Base-by-base conservation (phyloP, 1,284 basidiomycete species). In the Thecaphora thlaspeos region DNA sequence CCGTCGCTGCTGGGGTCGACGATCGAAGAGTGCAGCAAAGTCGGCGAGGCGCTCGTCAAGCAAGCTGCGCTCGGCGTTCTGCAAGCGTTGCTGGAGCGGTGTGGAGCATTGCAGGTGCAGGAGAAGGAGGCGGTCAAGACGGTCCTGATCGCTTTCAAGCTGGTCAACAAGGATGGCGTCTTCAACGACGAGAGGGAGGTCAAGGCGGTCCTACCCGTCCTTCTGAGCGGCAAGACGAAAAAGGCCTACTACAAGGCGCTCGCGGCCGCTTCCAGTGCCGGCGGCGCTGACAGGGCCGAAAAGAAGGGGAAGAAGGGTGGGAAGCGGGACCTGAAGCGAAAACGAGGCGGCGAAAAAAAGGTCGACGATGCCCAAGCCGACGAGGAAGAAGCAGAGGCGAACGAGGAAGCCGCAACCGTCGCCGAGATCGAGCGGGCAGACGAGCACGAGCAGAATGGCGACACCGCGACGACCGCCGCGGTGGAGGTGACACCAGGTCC, bases 61-160 rank as follows among this genome's bases (percentile, higher is more conserved):
- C 56, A 64, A 36, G 43, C 56, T 32, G 56, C 60, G 61, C 41
- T 60, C 8, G 56, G 56, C 2, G 52, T 53, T 36, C 17, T 64
- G 4, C 53, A 56, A 17, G 61, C 61, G 19, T 23, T 47, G 4
- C 53, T 64, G 1, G 61, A 64, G 4, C 41, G 61, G 1, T 28
- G 26, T 11, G 54, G 59, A 0, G 46, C 43, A 7, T 41, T 50
- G 34, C 28, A 58, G 21, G 24, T 22, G 7, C 37, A 46, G 28
- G 37, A 28, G n/a, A 47, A 23, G 9, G 21, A 23, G 1, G 34
- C 17, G 22, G 45, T 9, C 3, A 34, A 48, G 7, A 50, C 51
- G 7, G 50, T 64, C 21, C 38, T 60, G 9, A 50, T 45, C 4
- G 61, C 41, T 4, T 64, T 60, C 28, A 28, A 51, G 23, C 19